A percentile compares a stretch with the other conserved stretches of the same genome.
phyloP scores from a whole-genome alignment of 2,329 filamentous ascomycete species.

The Nemania bipapillata region DNA sequence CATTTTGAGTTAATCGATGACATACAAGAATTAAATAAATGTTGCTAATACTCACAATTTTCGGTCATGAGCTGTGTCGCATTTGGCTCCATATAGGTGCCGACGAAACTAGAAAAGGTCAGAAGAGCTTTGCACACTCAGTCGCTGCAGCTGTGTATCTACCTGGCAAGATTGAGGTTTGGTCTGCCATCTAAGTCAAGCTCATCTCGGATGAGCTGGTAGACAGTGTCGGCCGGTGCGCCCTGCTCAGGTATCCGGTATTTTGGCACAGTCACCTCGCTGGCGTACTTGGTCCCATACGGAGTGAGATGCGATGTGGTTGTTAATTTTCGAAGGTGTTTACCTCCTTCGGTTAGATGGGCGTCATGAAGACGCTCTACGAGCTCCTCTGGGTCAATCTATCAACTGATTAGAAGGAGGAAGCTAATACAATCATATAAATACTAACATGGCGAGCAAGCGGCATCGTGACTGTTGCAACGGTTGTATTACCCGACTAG shows the following conservation, averaged over 20 bases:
- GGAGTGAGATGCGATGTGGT: slow-evolving; percentile 64
- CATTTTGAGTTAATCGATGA: slow-evolving; percentile 6
- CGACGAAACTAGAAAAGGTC: slow-evolving; percentile 66
- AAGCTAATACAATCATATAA: neutral
- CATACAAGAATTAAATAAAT: neutral
- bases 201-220: slow-evolving; percentile 72
- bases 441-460: slow-evolving; percentile 34
- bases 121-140: slow-evolving; percentile 24
- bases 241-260: slow-evolving; percentile 68
- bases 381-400: slow-evolving; percentile 68
- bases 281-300: slow-evolving; percentile 68
- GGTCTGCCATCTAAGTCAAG: slow-evolving; percentile 73
- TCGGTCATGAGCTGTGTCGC: slow-evolving; percentile 73
- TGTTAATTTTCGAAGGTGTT: slow-evolving; percentile 54
- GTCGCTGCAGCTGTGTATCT: slow-evolving; percentile 20
- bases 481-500: neutral
- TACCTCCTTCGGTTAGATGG: slow-evolving; percentile 53
- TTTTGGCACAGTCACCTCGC: slow-evolving; percentile 66
- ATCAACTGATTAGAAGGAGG: slow-evolving; percentile 5
- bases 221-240: slow-evolving; percentile 70
- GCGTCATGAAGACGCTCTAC: slow-evolving; percentile 62
- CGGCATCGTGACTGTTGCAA: slow-evolving; percentile 18
- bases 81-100: slow-evolving; percentile 76
- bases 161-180: slow-evolving; percentile 73
- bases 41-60: slow-evolving; percentile 61